These are phyloP conservation scores for Pseudogymnoascus sp. DNA, from an alignment of 2,329 filamentous ascomycete species.

Conservation along the genomic window DNA sequence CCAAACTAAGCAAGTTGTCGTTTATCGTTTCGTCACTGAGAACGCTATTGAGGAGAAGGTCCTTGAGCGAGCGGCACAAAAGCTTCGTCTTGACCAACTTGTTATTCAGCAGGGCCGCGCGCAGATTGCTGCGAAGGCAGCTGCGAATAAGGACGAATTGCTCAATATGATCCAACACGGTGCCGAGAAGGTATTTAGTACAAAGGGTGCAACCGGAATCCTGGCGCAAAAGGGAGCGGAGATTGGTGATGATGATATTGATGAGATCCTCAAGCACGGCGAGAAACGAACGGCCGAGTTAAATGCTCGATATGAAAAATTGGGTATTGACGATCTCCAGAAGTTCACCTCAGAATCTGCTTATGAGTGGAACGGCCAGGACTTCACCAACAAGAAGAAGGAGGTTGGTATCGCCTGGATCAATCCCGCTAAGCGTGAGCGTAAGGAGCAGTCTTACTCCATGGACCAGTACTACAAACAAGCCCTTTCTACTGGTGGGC, in stretches of 20 bases:
- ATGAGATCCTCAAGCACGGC: constrained; percentile 75
- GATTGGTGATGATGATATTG: constrained; percentile 82
- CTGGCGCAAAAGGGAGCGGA: constrained; percentile 52
- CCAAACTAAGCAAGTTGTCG: constrained; percentile 94
- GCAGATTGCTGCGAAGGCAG: constrained; percentile 81
- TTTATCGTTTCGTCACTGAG: constrained; percentile 95
- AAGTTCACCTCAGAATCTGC: constrained; percentile 97
- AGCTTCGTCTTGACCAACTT: constrained; percentile 88
- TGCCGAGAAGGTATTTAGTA: constrained; percentile 85
- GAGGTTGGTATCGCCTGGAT: constrained; percentile 94
- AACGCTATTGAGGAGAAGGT: constrained; percentile 99
- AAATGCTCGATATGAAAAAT: constrained; percentile 90
- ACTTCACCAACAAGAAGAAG: constrained; percentile 86
- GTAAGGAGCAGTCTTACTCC: constrained; percentile 95
- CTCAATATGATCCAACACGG: constrained; percentile 98
- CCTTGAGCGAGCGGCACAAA: constrained; percentile 90
- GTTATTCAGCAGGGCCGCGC: constrained; percentile 97
- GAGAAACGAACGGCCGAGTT: constrained; percentile 84
- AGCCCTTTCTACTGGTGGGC: constrained; percentile 70
- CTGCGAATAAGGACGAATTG: constrained; percentile 91
- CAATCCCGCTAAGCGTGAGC: constrained; percentile 94
- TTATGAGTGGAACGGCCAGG: constrained; percentile 98
- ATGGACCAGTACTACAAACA: constrained; percentile 98
- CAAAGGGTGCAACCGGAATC: constrained; percentile 55
- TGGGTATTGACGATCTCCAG: constrained; percentile 92